Evolutionary conservation across 306 rosid species (phyloP).

Genomic region (Phaseolus lunatus): DNA sequence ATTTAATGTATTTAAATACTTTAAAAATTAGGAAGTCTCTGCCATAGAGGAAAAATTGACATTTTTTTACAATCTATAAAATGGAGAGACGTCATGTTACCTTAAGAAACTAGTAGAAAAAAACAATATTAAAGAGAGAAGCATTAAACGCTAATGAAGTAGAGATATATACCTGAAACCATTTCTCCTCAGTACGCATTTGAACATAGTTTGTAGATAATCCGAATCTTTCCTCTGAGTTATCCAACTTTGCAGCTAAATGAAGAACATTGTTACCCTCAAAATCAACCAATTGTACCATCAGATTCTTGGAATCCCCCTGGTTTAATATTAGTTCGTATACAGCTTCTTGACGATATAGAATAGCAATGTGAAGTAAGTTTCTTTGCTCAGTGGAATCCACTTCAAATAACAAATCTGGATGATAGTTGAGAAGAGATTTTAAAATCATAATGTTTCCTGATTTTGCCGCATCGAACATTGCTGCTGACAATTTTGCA

Average conservation of each 20-base stretch:
- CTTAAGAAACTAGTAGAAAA: too few relatives aligned
- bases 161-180: not conserved
- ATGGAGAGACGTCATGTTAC: too few relatives aligned
- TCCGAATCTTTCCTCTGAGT: not conserved
- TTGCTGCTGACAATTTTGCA: not conserved
- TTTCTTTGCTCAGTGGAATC: constrained; percentile 9
- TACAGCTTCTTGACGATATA: constrained; percentile 11
- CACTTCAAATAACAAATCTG: constrained; percentile 9
- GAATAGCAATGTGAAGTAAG: constrained; percentile 30
- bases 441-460: constrained; percentile 26
- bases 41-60: too few relatives aligned
- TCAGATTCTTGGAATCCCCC: constrained; percentile 22
- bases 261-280: constrained; percentile 43
- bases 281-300: constrained; percentile 9
- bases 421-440: not conserved
- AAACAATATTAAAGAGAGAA: too few relatives aligned
- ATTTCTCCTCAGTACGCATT: not conserved
- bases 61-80: too few relatives aligned
- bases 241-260: not conserved
- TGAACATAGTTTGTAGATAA: not conserved
- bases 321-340: constrained; percentile 15
- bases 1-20: too few relatives aligned
- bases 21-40: too few relatives aligned
- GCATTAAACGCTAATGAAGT: too few relatives aligned
- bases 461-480: constrained; percentile 37